These are phyloP conservation scores for Globisporangium irregulare DNA, from an alignment of 352 stramenopile species.

Conservation along the genomic window DNA sequence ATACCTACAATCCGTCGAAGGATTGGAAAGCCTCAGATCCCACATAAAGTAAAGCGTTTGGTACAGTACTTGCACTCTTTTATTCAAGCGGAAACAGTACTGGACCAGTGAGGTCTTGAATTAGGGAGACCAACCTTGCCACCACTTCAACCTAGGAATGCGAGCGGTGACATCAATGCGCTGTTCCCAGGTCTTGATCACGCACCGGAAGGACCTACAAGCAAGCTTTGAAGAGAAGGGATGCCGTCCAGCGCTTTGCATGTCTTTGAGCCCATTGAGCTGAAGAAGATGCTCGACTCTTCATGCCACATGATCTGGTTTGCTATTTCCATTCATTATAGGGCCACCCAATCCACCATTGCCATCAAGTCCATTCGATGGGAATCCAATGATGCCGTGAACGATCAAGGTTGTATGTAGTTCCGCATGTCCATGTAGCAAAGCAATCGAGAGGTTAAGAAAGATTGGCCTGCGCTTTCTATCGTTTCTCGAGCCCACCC, in stretches of 20 bases:
- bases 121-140: too few relatives aligned
- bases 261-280: not conserved
- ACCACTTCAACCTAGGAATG: not conserved
- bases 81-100: not conserved
- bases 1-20: not conserved
- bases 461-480: not conserved
- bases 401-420: not conserved
- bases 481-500: too few relatives aligned
- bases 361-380: not conserved
- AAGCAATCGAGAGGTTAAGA: not conserved
- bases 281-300: too few relatives aligned
- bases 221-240: not conserved
- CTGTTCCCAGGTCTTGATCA: not conserved
- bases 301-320: too few relatives aligned
- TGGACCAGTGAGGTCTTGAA: too few relatives aligned
- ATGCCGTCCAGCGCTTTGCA: not conserved
- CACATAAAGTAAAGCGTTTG: not conserved
- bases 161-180: not conserved
- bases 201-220: not conserved
- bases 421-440: not conserved
- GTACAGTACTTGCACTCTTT: too few relatives aligned
- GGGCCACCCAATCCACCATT: not conserved
- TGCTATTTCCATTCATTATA: too few relatives aligned
- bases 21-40: not conserved
- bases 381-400: not conserved